Percentiles rank a stretch among this genome's conserved stretches.
These are phyloP conservation scores for Lachnellula willkommii DNA, from an alignment of 2,329 filamentous ascomycete species.

Conservation along the genomic window DNA sequence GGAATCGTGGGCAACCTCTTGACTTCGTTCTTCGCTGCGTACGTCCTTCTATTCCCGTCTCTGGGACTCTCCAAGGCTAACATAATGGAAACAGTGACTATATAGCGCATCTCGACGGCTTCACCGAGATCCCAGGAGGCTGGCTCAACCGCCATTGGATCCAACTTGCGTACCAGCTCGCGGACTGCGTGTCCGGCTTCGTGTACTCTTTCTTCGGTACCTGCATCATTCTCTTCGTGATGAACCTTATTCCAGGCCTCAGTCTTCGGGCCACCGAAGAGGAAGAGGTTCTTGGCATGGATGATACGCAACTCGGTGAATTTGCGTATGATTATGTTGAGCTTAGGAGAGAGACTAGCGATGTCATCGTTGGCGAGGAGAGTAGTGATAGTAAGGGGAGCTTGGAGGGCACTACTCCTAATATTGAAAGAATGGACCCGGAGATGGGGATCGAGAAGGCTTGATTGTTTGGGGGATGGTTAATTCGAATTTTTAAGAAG, in stretches of 20 bases:
- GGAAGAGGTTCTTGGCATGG: conserved; percentile 77
- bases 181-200: conserved; percentile 71
- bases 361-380: not conserved
- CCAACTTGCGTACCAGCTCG: conserved; percentile 77
- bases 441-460: not conserved
- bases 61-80: not conserved
- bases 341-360: conserved; percentile 36
- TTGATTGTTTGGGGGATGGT: not conserved
- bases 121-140: conserved; percentile 62
- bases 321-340: conserved; percentile 94
- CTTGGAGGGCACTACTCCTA: not conserved
- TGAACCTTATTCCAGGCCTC: conserved; percentile 73
- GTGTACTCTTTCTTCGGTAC: conserved; percentile 74
- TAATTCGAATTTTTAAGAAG: no score
- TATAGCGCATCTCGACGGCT: conserved; percentile 74
- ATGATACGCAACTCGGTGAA: conserved; percentile 87
- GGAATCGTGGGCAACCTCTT: conserved; percentile 74
- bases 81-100: conserved; percentile 46
- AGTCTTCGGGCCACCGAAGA: conserved; percentile 69
- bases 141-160: conserved; percentile 82
- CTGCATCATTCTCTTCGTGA: conserved; percentile 71
- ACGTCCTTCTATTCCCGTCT: not conserved
- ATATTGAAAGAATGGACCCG: not conserved
- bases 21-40: conserved; percentile 71
- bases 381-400: not conserved